Evolutionary conservation across 176 grass and related monocot genomes (phyloP).

Genomic region (Bromus sterilis): DNA sequence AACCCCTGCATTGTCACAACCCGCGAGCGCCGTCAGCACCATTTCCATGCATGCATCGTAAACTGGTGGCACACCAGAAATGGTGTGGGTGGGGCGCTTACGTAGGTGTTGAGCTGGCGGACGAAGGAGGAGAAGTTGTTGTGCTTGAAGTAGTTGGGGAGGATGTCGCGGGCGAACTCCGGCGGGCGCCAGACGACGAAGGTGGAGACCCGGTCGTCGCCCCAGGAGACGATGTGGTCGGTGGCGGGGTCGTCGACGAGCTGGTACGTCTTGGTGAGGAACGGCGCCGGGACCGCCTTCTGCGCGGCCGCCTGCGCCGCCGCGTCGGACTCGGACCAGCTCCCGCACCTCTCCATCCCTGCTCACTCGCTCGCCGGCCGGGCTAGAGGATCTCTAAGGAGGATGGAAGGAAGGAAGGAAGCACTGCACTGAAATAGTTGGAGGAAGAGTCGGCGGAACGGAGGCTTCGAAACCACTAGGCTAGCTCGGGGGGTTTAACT

Average conservation of each 20-base stretch:
- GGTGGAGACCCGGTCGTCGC: conserved; percentile 81
- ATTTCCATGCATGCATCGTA: neutral
- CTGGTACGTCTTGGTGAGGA: conserved; percentile 97
- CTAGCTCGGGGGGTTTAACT: conserved; percentile 26
- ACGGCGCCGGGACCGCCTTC: conserved; percentile 92
- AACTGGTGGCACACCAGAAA: too few relatives aligned
- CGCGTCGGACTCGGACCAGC: conserved; percentile 46
- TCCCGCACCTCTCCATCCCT: conserved; percentile 66
- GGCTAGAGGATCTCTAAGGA: neutral
- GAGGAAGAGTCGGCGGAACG: conserved; percentile 18
- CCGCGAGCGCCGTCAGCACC: neutral
- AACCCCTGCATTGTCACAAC: conserved; percentile 61
- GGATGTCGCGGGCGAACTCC: conserved; percentile 92
- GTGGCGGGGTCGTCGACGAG: conserved; percentile 85
- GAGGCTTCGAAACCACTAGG: conserved; percentile 12
- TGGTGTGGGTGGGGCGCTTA: too few relatives aligned
- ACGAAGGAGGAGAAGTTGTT: conserved; percentile 99
- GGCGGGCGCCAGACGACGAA: conserved; percentile 95
- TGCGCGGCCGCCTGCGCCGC: conserved; percentile 51
- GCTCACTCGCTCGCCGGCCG: neutral
- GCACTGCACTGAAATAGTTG: neutral
- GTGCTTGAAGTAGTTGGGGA: conserved; percentile 99
- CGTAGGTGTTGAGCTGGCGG: conserved; percentile 99
- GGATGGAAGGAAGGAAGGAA: too few relatives aligned
- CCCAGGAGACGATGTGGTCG: conserved; percentile 99